Evolutionary conservation across 305 asterid species (phyloP).

Genomic region (Fraxinus velutina): DNA sequence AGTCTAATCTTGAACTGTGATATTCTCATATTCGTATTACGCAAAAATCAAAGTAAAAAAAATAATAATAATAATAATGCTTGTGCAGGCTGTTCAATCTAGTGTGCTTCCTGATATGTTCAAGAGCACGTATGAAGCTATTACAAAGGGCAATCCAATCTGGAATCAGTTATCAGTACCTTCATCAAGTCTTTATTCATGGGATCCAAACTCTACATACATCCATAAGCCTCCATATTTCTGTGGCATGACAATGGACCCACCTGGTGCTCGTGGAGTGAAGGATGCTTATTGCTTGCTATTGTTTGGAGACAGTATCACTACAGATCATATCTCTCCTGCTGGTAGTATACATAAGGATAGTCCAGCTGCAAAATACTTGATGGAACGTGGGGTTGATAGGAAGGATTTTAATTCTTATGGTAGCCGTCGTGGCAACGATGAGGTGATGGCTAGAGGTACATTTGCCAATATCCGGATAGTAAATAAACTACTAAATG

Average conservation of each 20-base stretch:
- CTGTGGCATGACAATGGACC: slow-evolving; percentile 71
- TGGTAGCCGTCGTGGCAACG: slow-evolving; percentile 96
- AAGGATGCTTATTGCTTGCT: slow-evolving; percentile 45
- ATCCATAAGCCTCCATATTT: slow-evolving; percentile 94
- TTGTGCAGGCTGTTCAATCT: slow-evolving; percentile 75
- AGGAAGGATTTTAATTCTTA: slow-evolving; percentile 81
- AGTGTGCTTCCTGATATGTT: slow-evolving; percentile 93
- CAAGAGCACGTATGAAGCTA: slow-evolving; percentile 78
- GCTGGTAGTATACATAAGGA: slow-evolving; percentile 93
- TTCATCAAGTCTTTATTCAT: slow-evolving; percentile 62
- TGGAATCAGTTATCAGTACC: slow-evolving; percentile 82
- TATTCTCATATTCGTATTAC: background rate
- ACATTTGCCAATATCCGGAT: slow-evolving; percentile 86
- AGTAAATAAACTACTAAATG: slow-evolving; percentile 69
- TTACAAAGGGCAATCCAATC: slow-evolving; percentile 71
- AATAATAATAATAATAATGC: background rate
- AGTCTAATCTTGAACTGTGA: background rate
- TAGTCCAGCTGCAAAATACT: slow-evolving; percentile 81
- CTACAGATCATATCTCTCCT: slow-evolving; percentile 94
- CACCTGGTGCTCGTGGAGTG: slow-evolving; percentile 66
- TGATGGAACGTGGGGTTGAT: slow-evolving; percentile 74
- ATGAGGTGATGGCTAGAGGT: slow-evolving; percentile 93
- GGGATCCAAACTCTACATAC: slow-evolving; percentile 80
- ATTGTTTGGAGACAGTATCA: slow-evolving; percentile 86
- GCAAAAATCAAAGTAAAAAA: slow-evolving; percentile 4